Conservation (phyloP, 1,284 basidiomycete genomes). For the Tilletia horrida region DNA sequence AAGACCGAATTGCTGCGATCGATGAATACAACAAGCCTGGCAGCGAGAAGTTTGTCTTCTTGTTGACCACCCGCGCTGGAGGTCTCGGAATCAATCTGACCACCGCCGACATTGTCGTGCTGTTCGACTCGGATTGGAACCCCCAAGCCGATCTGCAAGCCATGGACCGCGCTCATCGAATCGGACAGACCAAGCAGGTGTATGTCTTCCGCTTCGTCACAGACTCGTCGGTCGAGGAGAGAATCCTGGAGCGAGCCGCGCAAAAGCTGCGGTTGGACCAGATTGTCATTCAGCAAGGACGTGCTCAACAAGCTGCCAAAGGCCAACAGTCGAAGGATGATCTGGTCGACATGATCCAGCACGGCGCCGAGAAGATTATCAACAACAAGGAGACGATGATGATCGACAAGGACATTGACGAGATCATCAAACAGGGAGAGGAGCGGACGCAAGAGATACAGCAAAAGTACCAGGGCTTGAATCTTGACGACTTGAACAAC, state of each 20-base stretch:
- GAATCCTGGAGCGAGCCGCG: slow-evolving; percentile 91
- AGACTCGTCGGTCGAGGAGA: slow-evolving; percentile 91
- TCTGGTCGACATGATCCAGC: slow-evolving; percentile 94
- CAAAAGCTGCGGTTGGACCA: slow-evolving; percentile 95
- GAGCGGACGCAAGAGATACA: slow-evolving; percentile 83
- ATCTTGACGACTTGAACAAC: slow-evolving; percentile 90
- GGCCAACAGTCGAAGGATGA: slow-evolving; percentile 90
- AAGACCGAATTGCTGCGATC: slow-evolving; percentile 90
- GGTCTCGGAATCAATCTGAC: slow-evolving; percentile 97
- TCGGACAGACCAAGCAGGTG: slow-evolving; percentile 97
- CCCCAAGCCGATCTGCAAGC: slow-evolving; percentile 98
- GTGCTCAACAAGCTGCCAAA: slow-evolving; percentile 63
- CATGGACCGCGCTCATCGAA: slow-evolving; percentile 98
- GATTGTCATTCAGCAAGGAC: slow-evolving; percentile 94
- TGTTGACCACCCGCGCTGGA: slow-evolving; percentile 96
- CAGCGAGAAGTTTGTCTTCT: slow-evolving; percentile 94
- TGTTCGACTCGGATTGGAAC: slow-evolving; percentile 99
- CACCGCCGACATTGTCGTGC: slow-evolving; percentile 86
- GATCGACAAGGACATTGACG: slow-evolving; percentile 90
- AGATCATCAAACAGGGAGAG: slow-evolving; percentile 75
- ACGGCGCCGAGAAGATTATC: slow-evolving; percentile 96
- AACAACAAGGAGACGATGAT: slow-evolving; percentile 65
- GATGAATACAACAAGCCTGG: slow-evolving; percentile 96
- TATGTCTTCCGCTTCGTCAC: slow-evolving; percentile 98
- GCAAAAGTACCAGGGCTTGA: slow-evolving; percentile 86